Conservation (phyloP, 2,329 filamentous ascomycete genomes). For the Penicillium hesseltinei region DNA sequence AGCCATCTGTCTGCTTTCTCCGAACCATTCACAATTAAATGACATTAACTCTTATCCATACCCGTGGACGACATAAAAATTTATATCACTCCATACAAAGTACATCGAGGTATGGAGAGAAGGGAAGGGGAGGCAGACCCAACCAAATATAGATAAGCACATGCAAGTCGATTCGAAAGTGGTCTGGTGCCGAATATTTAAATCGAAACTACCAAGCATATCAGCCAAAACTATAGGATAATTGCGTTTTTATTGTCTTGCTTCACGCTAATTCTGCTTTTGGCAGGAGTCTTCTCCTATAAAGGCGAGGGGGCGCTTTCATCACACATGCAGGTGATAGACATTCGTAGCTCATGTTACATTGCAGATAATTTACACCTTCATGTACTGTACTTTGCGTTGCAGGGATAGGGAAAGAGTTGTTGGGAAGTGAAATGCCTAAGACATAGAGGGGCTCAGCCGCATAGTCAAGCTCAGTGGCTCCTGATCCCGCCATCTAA, state of each 20-base stretch:
- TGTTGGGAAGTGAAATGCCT: neutral
- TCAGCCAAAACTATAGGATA: neutral
- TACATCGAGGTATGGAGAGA: neutral
- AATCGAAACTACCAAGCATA: neutral
- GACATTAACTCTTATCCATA: neutral
- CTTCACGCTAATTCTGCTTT: neutral
- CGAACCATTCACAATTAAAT: neutral
- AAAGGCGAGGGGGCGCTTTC: neutral
- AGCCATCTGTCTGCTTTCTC: constrained; percentile 2
- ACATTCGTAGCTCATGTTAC: neutral
- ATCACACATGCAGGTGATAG: neutral
- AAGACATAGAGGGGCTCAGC: neutral
- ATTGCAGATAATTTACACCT: neutral
- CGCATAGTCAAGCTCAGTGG: neutral
- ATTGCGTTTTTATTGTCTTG: neutral
- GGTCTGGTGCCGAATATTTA: neutral
- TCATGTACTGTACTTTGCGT: neutral
- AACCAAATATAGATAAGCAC: neutral
- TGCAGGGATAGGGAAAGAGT: neutral
- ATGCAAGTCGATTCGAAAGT: neutral
- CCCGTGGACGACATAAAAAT: neutral
- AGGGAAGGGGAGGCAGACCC: neutral
- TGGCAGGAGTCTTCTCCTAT: neutral
- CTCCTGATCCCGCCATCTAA: neutral
- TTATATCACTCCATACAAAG: no score